phyloP scores from a whole-genome alignment of 768 basidiomycete genomes.

The Cubamyces lactineus region DNA sequence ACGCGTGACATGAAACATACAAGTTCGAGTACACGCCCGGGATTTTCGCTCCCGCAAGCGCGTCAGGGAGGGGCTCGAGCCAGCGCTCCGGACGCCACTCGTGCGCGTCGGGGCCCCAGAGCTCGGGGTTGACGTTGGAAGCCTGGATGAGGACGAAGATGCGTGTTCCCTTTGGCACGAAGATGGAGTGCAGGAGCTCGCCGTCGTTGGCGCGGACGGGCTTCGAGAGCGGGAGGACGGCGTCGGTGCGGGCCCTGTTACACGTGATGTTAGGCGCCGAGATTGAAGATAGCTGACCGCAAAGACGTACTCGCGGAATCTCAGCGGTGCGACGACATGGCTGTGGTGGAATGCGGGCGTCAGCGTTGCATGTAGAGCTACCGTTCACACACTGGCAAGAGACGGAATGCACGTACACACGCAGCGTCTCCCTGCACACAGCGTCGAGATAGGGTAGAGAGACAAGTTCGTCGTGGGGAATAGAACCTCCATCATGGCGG shows the following conservation, averaged over 20 bases:
- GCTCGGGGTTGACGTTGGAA: slow-evolving; percentile 26
- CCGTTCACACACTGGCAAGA: no score
- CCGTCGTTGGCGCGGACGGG: slow-evolving; percentile 22
- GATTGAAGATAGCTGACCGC: no score
- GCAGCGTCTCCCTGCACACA: slow-evolving; percentile 60
- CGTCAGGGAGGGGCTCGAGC: slow-evolving; percentile 14
- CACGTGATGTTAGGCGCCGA: neutral
- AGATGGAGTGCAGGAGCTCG: slow-evolving; percentile 8
- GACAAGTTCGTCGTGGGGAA: slow-evolving; percentile 30
- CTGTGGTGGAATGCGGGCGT: no score
- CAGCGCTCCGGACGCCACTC: slow-evolving; percentile 31
- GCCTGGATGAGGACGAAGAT: slow-evolving; percentile 26
- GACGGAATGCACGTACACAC: slow-evolving; percentile 40
- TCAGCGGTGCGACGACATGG: neutral
- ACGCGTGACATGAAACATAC: slow-evolving; percentile 2
- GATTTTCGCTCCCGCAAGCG: slow-evolving; percentile 13
- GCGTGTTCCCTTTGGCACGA: slow-evolving; percentile 23
- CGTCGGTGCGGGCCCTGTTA: slow-evolving; percentile 2
- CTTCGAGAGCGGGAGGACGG: slow-evolving; percentile 15
- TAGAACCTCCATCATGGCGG: slow-evolving; percentile 32
- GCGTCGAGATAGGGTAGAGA: slow-evolving; percentile 65
- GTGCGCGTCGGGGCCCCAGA: slow-evolving; percentile 31
- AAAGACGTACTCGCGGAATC: slow-evolving; percentile 3
- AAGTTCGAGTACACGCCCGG: slow-evolving; percentile 20
- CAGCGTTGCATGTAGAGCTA: no score